These are phyloP conservation scores for Diaporthe sp. DNA, from an alignment of 2,329 filamentous ascomycete genomes.

Conservation along the genomic window DNA sequence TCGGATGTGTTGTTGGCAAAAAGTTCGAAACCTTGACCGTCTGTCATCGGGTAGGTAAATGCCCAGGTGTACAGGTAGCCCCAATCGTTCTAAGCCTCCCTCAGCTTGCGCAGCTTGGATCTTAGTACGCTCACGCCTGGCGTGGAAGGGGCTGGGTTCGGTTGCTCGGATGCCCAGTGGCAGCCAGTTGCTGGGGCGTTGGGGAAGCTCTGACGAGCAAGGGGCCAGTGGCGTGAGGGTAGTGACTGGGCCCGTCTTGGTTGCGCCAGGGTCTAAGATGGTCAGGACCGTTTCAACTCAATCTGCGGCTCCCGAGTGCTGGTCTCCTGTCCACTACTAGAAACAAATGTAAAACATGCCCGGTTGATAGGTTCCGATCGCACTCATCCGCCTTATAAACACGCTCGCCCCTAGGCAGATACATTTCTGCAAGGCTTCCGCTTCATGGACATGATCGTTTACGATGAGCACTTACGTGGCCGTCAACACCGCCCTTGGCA, in stretches of 20 bases:
- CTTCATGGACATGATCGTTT: background rate
- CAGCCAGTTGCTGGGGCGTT: background rate
- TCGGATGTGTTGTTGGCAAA: slow-evolving; percentile 25
- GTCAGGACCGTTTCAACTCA: slow-evolving; percentile 35
- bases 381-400: background rate
- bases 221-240: slow-evolving; percentile 19
- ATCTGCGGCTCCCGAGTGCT: slow-evolving; percentile 20
- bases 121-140: slow-evolving; percentile 32
- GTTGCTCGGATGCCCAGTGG: slow-evolving; percentile 13
- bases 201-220: slow-evolving; percentile 4
- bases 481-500: slow-evolving; percentile 22
- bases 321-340: slow-evolving; percentile 30
- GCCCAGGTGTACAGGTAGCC: slow-evolving; percentile 24
- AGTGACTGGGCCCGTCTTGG: background rate
- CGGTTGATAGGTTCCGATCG: slow-evolving; percentile 10
- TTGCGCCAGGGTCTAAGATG: slow-evolving; percentile 27
- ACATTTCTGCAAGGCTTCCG: slow-evolving; percentile 13
- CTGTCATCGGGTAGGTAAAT: slow-evolving; percentile 37
- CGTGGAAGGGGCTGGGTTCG: background rate
- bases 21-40: slow-evolving; percentile 30
- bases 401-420: background rate
- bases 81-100: slow-evolving; percentile 40
- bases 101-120: slow-evolving; percentile 39
- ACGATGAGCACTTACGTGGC: slow-evolving; percentile 36
- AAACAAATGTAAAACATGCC: slow-evolving; percentile 37